Conservation (phyloP, 1,139 yeast genomes). For the Trichomonascaceae sp. region DNA sequence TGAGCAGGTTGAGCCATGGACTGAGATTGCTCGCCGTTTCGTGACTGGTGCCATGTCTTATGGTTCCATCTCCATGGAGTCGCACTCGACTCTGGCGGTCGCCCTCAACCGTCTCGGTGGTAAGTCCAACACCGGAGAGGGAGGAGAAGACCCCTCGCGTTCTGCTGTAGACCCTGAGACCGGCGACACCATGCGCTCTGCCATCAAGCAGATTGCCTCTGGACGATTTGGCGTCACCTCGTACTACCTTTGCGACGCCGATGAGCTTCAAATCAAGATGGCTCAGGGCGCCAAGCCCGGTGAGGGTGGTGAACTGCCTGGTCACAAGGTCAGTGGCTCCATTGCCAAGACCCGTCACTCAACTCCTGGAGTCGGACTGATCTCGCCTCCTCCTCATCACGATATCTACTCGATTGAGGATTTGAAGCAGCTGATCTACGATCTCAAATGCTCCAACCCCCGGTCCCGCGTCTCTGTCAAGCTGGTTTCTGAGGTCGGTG, state of each 20-base stretch:
- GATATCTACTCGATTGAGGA: conserved; percentile 97
- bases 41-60: conserved; percentile 99
- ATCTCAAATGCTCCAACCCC: conserved; percentile 92
- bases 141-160: conserved; percentile 96
- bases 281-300: conserved; percentile 99
- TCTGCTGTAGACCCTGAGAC: conserved; percentile 54
- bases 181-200: conserved; percentile 97
- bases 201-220: conserved; percentile 95
- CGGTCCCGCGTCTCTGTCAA: conserved; percentile 94
- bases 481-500: conserved; percentile 95
- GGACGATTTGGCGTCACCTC: conserved; percentile 98
- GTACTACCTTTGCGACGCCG: conserved; percentile 87
- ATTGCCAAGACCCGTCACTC: conserved; percentile 96
- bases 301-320: conserved; percentile 99
- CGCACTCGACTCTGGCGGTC: conserved; percentile 93
- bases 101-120: conserved; percentile 98
- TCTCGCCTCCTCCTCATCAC: conserved; percentile 98
- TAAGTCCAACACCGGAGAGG: conserved; percentile 97
- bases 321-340: conserved; percentile 74
- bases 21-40: conserved; percentile 93
- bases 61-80: conserved; percentile 97
- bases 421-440: conserved; percentile 91
- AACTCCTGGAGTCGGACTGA: conserved; percentile 92
- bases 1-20: conserved; percentile 99
- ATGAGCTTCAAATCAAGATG: conserved; percentile 95